Base-by-base conservation (phyloP, 139 green algal genomes). In the Micractinium sp. region DNA sequence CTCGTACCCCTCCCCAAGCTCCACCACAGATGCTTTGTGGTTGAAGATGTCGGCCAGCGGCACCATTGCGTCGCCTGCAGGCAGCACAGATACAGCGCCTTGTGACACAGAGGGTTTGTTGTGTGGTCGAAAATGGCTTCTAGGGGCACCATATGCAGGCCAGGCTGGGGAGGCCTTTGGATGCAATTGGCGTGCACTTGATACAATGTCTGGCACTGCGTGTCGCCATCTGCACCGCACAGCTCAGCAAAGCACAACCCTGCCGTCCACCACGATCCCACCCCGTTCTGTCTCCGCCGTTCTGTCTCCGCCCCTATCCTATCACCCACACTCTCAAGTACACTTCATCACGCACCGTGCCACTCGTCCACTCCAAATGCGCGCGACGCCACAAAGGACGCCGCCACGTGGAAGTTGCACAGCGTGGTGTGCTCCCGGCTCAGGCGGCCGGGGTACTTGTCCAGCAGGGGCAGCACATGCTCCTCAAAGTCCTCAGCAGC, bases 1-100 rank as follows among this genome's bases (percentile, higher is more conserved):
- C 82, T 66, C 67, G 71, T 93, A 93, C 25, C 67, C 85, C 5
- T 61, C 41, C 20, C 56, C 71, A 14, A 96, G 80, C 18, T 89
- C 53, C 41, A 96, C 95, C 4, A 95, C 61, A 19, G 91, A 83
- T 0, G 92, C 93, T 90, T 98, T 98, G 93, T 98, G 96, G 91
- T 98, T 98, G 93, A 98, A 98, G 16, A 96, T 92, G 88, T 98
- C 96, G 1, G 96, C 96, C 35, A 98, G 90, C 0, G 96, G 96
- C 18, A 98, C 96, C 93, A 97, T 91, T 2, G 92, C 91, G 66
- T 95, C 91, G 53, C 93, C 94, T 96, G 91, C 87, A 80, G 29
- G 36, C 66, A 33, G 29, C 3, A 7, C 3, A 23, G 14, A 36
- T 9, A 36, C 29, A 19, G 0, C 0, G 35, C 20, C 63, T 71